Evolutionary conservation across 345 rosid species (phyloP), one percentile per base, ranked within the genome.

Genomic region (Conringia planisiliqua): DNA sequence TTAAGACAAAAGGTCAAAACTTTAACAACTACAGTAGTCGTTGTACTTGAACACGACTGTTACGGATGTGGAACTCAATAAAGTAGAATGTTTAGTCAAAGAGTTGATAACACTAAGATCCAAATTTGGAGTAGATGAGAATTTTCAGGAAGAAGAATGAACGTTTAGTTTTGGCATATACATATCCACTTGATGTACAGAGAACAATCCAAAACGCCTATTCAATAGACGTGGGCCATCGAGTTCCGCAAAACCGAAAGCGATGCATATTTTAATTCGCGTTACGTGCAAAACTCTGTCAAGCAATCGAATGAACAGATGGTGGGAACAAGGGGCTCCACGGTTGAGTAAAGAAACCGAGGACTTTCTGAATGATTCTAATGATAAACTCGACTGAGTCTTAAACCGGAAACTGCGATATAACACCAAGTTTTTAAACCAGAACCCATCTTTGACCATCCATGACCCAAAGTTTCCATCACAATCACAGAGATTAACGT

Each of bases 281-380:
- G 56, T 32, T 75, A 68, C 79, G 74, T 75, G 69, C 79, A 75
- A 68, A 75, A 75, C 29, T 50, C 14, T 59, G 70, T 52, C 58
- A 68, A 75, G 79, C 74, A 69, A 62, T 69, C 26, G 0, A 52
- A 62, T 22, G 24, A 54, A 62, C 50, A 76, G 79, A 30, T 62
- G 67, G 73, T 75, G 48, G 68, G 30, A 60, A 20, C 38, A 51
- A 68, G 13, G 18, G 62, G 74, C 74, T 75, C 79, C 79, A 68
- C 70, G 51, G 2, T 20, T 66, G 47, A 26, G 20, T 50, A 58
- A 48, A 61, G 57, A 32, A 40, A 40, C 57, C 38, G 30, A 50
- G 27, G 42, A 59, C 62, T 59, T 59, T 3, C 14, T 7, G 7
- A 55, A 22, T 38, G 18, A 52, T 3, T 46, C 50, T 48, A 47